These are phyloP conservation scores for Venturia pyrina DNA, from an alignment of 2,329 filamentous ascomycete genomes.

Conservation along the genomic window DNA sequence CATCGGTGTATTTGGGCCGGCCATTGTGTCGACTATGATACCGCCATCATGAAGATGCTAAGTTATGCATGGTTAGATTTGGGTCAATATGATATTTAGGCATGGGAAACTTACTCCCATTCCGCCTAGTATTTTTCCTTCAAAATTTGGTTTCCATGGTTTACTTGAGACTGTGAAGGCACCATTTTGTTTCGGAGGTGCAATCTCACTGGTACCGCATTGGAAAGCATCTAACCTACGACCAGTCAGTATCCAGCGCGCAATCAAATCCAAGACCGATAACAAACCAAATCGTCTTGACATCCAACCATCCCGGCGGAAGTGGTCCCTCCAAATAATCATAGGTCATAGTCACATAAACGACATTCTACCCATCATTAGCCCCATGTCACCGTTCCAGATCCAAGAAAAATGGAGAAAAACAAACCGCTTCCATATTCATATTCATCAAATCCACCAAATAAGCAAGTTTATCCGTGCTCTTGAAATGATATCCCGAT, in stretches of 20 bases:
- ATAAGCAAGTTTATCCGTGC: conserved; percentile 1
- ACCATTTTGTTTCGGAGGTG: conserved; percentile 1
- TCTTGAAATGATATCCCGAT: conserved; percentile 5
- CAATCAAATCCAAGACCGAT: too few relatives aligned
- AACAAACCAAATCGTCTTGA: neutral
- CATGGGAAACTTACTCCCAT: neutral
- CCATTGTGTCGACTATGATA: neutral
- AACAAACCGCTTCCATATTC: conserved; percentile 7
- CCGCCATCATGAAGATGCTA: conserved; percentile 9
- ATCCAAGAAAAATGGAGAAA: too few relatives aligned
- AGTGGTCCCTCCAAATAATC: conserved; percentile 6
- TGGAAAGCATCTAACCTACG: conserved; percentile 9
- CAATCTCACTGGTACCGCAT: conserved; percentile 4
- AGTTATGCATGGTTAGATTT: too few relatives aligned
- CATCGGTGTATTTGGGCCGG: neutral
- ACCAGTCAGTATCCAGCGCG: too few relatives aligned
- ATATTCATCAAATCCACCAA: conserved; percentile 13
- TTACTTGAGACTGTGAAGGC: conserved; percentile 4
- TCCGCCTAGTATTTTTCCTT: conserved; percentile 1
- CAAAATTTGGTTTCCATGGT: conserved; percentile 12
- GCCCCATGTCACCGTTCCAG: too few relatives aligned
- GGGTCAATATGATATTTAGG: neutral
- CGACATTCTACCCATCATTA: too few relatives aligned
- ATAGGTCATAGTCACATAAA: conserved; percentile 4
- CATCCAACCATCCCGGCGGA: too few relatives aligned